Conservation (phyloP, 2,329 filamentous ascomycete genomes). For the Talaromyces islandicus region DNA sequence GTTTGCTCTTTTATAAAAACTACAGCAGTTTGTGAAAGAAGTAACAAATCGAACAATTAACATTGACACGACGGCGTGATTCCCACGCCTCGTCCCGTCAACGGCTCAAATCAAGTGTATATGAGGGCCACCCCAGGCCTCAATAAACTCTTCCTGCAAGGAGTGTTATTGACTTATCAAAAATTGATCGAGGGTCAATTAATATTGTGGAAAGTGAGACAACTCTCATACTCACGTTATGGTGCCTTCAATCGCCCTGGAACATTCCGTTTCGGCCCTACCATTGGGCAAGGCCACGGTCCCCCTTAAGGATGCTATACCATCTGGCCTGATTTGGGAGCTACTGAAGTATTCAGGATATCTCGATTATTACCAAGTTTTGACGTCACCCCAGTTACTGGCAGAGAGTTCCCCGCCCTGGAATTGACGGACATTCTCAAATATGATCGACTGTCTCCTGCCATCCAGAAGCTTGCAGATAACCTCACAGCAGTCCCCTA, state of each 20-base stretch:
- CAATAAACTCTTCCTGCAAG: neutral
- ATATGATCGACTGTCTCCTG: conserved; percentile 35
- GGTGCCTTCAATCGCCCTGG: neutral
- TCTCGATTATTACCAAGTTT: conserved; percentile 41
- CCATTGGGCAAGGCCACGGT: neutral
- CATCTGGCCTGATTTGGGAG: neutral
- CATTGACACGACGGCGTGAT: neutral
- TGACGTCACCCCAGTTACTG: conserved; percentile 48
- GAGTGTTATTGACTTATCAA: neutral
- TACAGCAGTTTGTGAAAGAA: neutral
- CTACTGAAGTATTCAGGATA: conserved; percentile 36
- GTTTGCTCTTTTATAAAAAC: neutral
- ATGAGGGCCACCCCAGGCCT: neutral
- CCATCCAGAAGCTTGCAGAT: conserved; percentile 31
- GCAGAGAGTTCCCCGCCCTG: conserved; percentile 38
- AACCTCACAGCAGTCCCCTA: conserved; percentile 20
- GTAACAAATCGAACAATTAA: neutral
- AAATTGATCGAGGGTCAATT: neutral
- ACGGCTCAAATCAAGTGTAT: neutral
- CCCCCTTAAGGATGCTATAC: neutral
- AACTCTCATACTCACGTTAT: neutral
- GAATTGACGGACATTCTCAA: conserved; percentile 34
- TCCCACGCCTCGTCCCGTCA: neutral
- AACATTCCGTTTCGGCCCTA: neutral
- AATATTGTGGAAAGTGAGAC: neutral